Base-by-base conservation (phyloP, 768 basidiomycete genomes). In the Trametes cubensis region DNA sequence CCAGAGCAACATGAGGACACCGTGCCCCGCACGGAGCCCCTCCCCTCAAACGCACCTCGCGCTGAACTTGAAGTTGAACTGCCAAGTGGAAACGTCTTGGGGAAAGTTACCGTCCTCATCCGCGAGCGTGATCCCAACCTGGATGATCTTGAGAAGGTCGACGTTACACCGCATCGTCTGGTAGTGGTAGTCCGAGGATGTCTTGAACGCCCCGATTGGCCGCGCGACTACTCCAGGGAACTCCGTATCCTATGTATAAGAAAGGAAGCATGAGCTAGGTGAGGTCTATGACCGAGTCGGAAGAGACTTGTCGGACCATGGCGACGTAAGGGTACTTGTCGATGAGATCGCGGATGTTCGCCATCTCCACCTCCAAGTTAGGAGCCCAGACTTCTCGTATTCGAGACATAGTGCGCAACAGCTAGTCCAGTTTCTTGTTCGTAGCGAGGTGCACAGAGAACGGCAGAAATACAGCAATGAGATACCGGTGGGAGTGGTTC, bases 81-180 rank as follows among this genome's bases (percentile, higher is more conserved):
- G 97, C 97, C 97, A 99, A 55, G 95, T 97, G 30, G 91, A 90
- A 39, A 89, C 85, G 55, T 96, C 95, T 67, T 87, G 87, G 13
- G 95, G 94, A 60, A 88, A 87, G 71, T 95, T 89, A 5, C 97
- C 97, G 34, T 97, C 86, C 73, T 95, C 94, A 74, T 98, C 94
- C 42, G 92, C 89, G 28, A 99, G 80, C 6, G 97, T 97, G 66
- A 99, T 84, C 6, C 97, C 97, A 63, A 98, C 87, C 78, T 99
- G 97, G 53, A 99, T 98, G 77, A 98, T 92, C 79, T 94, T 94
- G 67, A 99, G 83, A 51, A 98, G 80, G 82, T 99, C 97, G 70
- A 98, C 97, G 76, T 99, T 99, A 79, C 95, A 97, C 63, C 97
- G 89, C 91, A 99, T 96, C 2, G 97, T 99, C 76, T 99, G 97